Evolutionary conservation across 164 flowering plant species (phyloP).

Genomic region (Litsea cubeba): DNA sequence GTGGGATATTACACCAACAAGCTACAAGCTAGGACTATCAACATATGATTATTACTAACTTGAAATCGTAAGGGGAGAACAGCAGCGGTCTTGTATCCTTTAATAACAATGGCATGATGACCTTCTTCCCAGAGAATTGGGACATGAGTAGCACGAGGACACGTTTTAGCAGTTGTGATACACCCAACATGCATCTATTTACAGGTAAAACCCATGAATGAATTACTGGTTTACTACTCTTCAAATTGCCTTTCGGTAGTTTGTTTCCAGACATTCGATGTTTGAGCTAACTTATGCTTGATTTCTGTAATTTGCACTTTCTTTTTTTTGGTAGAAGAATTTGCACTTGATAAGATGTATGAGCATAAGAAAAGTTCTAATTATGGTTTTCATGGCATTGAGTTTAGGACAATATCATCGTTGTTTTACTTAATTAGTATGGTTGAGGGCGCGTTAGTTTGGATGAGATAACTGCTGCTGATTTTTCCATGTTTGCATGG

Average conservation of each 20-base stretch:
- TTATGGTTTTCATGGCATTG: too few relatives aligned
- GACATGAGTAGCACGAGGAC: conserved; percentile 3
- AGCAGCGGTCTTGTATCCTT: neutral
- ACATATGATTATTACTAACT: conserved; percentile 17
- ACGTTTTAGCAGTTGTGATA: conserved; percentile 1
- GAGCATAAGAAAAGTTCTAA: neutral
- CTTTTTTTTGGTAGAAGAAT: too few relatives aligned
- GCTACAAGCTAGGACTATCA: conserved; percentile 17
- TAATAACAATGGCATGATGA: conserved; percentile 7
- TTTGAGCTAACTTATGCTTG: neutral
- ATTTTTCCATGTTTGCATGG: neutral
- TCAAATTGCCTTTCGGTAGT: neutral
- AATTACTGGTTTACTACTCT: neutral
- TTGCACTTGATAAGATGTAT: neutral
- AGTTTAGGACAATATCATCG: too few relatives aligned
- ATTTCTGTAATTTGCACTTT: neutral
- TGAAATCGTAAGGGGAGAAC: conserved; percentile 24
- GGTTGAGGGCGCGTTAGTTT: too few relatives aligned
- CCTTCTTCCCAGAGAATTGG: conserved; percentile 11
- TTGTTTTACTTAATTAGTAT: too few relatives aligned
- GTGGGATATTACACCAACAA: neutral
- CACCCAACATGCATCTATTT: conserved; percentile 6
- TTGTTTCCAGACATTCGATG: neutral
- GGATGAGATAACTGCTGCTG: neutral
- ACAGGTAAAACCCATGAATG: conserved; percentile 2